These are phyloP conservation scores for Solanum aculeatissimum DNA, from an alignment of 305 asterid genomes.

Conservation along the genomic window DNA sequence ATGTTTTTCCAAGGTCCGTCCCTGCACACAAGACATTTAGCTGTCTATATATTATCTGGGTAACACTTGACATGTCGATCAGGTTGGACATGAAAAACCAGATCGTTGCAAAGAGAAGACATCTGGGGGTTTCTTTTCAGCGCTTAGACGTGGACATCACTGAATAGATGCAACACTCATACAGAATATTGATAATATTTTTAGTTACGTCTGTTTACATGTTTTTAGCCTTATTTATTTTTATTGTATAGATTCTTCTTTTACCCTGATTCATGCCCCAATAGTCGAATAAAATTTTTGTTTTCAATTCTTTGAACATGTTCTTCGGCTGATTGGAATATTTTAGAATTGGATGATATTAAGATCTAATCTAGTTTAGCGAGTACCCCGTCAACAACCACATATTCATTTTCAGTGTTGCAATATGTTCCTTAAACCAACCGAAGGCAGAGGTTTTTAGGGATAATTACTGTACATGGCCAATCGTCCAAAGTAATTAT, in stretches of 20 bases:
- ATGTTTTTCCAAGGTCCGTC: background rate
- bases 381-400: too few relatives aligned
- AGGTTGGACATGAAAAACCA: slow-evolving; percentile 65
- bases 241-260: background rate
- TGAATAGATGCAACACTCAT: background rate
- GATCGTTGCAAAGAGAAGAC: slow-evolving; percentile 70
- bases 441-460: too few relatives aligned
- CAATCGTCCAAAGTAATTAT: too few relatives aligned
- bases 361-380: too few relatives aligned
- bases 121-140: slow-evolving; percentile 66
- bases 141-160: slow-evolving; percentile 52
- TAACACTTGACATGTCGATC: slow-evolving; percentile 2
- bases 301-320: background rate
- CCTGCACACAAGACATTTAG: background rate
- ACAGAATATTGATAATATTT: background rate
- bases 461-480: too few relatives aligned
- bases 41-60: background rate
- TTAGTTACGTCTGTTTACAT: background rate
- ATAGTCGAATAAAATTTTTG: background rate
- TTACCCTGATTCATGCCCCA: background rate
- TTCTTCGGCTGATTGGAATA: background rate
- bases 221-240: background rate
- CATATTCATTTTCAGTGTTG: too few relatives aligned
- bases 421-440: too few relatives aligned
- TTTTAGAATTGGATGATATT: too few relatives aligned